Base-by-base conservation (phyloP, 1,284 basidiomycete genomes). In the Retiboletus flavoniger region DNA sequence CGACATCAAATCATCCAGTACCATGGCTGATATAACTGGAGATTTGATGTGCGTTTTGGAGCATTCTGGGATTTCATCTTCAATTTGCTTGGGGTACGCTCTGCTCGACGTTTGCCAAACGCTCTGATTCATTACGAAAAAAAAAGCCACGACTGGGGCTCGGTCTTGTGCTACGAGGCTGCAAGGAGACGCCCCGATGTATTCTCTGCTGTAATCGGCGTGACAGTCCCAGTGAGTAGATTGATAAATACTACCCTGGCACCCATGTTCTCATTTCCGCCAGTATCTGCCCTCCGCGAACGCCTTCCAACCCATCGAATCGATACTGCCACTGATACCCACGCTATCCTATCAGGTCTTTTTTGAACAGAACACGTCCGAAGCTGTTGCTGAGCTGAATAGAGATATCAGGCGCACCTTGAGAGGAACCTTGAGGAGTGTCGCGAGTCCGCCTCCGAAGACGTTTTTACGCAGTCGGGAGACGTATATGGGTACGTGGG, bases 131-230 rank as follows among this genome's bases (percentile, higher is more conserved):
- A 1, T 8, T 42, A 21, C 6, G 31, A 9, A 36, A 8, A 17
- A 17, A 19, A 44, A 39, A 87, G 87, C 9, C 87, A 89, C 60
- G 87, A 89, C 58, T 89, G 86, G 87, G 87, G 87, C 35, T 74
- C 83, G 2, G 76, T 80, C 51, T 60, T 81, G 2, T 89, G 86
- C 61, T 84, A 82, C 62, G 83, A 88, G 66, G 81, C 83, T 14
- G 84, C 81, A 2, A 77, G 85, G 11, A 74, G 78, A 70, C 73
- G 85, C 19, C 87, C 85, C 0, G 84, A 87, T 57, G 64, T 83
- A 2, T 78, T 89, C 63, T 74, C 68, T 3, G 84, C 73, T 1
- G 78, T 88, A n/a, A 70, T 84, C n/a, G 84, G 83, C 5, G 70
- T 75, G 19, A 76, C 78, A 3, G 70, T 86, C 50, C 87, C 85